These are phyloP conservation scores for Poronia punctata DNA, from an alignment of 495 filamentous ascomycete genomes.

Conservation along the genomic window DNA sequence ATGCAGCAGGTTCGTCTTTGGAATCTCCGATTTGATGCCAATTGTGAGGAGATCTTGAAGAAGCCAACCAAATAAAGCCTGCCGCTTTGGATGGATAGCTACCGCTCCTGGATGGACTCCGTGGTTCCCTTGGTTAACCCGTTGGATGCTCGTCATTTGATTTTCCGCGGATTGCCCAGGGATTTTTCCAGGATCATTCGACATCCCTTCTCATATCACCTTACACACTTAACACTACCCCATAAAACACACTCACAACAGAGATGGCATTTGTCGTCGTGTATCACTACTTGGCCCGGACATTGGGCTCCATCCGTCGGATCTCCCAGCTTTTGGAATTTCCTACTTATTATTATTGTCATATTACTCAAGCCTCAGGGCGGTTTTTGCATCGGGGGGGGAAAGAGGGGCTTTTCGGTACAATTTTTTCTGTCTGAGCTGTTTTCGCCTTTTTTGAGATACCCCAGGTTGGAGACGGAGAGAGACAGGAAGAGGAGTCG, in stretches of 20 bases:
- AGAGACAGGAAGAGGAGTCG: slow-evolving; percentile 16
- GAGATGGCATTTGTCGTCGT: slow-evolving; percentile 24
- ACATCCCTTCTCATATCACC: not conserved
- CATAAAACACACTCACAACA: slow-evolving; percentile 10
- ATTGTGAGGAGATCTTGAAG: slow-evolving; percentile 86
- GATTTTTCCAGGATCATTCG: slow-evolving; percentile 2
- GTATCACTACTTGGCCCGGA: slow-evolving; percentile 24
- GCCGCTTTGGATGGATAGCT: slow-evolving; percentile 5
- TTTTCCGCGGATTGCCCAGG: slow-evolving; percentile 1
- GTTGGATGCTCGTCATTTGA: slow-evolving; percentile 12
- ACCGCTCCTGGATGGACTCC: not conserved
- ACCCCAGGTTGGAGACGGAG: slow-evolving; percentile 23
- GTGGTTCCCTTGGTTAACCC: not conserved
- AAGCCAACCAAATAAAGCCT: slow-evolving; percentile 41
- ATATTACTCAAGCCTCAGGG: slow-evolving; percentile 29
- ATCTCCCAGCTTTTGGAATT: slow-evolving; percentile 21
- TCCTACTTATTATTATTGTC: slow-evolving; percentile 25
- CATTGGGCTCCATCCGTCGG: slow-evolving; percentile 22
- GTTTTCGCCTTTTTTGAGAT: slow-evolving; percentile 25
- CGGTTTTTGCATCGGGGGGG: slow-evolving; percentile 22
- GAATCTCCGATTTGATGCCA: slow-evolving; percentile 92
- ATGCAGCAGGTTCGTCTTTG: slow-evolving; percentile 90
- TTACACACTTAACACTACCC: slow-evolving; percentile 9
- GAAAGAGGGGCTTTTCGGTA: slow-evolving; percentile 19
- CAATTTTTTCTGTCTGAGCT: slow-evolving; percentile 27